Percentiles rank a stretch among this genome's conserved stretches.
These are phyloP conservation scores for Coemansia erecta DNA, from an alignment of 192 early-diverging fungal genomes.

Conservation along the genomic window DNA sequence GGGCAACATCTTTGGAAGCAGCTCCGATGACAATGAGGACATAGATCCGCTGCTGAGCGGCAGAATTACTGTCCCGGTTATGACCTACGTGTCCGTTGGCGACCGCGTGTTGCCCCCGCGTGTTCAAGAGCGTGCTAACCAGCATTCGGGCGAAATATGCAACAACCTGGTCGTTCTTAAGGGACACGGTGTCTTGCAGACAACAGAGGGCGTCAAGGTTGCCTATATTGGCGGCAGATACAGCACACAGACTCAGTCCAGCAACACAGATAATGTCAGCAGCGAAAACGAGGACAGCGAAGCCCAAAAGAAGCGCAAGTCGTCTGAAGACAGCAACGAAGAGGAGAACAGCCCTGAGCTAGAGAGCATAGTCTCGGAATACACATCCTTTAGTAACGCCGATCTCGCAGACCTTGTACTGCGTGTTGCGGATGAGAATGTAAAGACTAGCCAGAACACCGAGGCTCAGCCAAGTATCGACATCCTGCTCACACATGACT, in stretches of 20 bases:
- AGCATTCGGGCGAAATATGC: constrained; percentile 70
- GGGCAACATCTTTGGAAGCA: constrained; percentile 75
- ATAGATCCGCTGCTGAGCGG: constrained; percentile 56
- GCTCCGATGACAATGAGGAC: constrained; percentile 42
- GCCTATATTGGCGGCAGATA: constrained; percentile 47
- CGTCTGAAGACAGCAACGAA: not conserved
- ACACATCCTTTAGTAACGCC: constrained; percentile 19
- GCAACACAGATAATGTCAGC: not conserved
- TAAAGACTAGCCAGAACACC: constrained; percentile 32
- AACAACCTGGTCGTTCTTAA: constrained; percentile 73
- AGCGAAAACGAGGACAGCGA: not conserved
- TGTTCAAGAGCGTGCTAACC: constrained; percentile 54
- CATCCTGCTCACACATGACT: constrained; percentile 82
- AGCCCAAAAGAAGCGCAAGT: not conserved
- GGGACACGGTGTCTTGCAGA: constrained; percentile 48
- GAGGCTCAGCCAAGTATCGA: constrained; percentile 57
- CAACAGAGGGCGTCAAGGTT: constrained; percentile 49
- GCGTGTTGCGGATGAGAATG: constrained; percentile 35
- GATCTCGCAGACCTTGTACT: constrained; percentile 23
- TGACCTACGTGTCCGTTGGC: constrained; percentile 76
- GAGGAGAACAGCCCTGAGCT: not conserved
- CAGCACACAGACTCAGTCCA: not conserved
- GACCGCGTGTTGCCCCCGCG: constrained; percentile 58
- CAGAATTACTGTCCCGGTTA: constrained; percentile 63
- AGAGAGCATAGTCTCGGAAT: not conserved